A percentile compares a stretch with the other conserved stretches of the same genome.
Evolutionary conservation across 495 filamentous ascomycete species (phyloP).

Genomic region (Penicillium arizonense): DNA sequence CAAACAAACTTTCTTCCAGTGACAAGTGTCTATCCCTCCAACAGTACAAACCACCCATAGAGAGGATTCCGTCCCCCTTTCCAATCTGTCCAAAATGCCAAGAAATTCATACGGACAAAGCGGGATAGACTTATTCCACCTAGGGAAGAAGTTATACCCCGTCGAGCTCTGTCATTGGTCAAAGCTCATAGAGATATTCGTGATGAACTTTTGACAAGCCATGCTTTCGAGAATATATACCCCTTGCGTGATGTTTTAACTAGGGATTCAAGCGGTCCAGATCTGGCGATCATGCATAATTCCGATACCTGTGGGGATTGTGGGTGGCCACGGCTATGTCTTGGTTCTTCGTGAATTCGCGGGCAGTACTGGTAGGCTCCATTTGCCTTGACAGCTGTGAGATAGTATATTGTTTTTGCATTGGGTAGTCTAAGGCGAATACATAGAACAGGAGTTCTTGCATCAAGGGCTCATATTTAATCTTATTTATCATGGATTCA

Average conservation of each 20-base stretch:
- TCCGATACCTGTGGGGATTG: background rate
- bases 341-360: too few species aligned
- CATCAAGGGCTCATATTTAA: background rate
- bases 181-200: background rate
- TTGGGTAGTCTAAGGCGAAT: too few species aligned
- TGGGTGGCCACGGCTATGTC: background rate
- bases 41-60: too few species aligned
- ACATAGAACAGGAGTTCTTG: too few species aligned
- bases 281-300: too few species aligned
- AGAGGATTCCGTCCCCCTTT: too few species aligned
- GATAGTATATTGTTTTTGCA: too few species aligned
- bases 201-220: background rate
- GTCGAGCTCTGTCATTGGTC: conserved; percentile 2
- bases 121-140: conserved; percentile 22
- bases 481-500: background rate
- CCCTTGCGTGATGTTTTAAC: background rate
- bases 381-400: too few species aligned
- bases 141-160: conserved; percentile 22
- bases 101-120: background rate
- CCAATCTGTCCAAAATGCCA: background rate
- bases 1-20: too few species aligned
- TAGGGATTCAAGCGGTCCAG: background rate
- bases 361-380: too few species aligned
- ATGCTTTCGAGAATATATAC: background rate
- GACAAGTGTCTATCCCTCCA: too few species aligned